These are phyloP conservation scores for Aspergillus hiratsukae DNA, from an alignment of 2,329 filamentous ascomycete species.

Conservation along the genomic window DNA sequence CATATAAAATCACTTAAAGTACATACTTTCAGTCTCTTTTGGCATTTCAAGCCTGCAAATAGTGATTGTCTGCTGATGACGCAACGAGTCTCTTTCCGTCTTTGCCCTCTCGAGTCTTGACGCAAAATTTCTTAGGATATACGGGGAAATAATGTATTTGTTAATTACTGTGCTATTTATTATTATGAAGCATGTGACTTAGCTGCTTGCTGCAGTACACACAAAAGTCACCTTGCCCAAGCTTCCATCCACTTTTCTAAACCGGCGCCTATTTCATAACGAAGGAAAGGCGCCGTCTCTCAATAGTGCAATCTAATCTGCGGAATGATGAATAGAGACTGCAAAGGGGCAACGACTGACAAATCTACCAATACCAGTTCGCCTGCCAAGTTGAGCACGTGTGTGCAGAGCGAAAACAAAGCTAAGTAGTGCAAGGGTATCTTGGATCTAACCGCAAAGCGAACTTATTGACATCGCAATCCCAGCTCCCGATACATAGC, in stretches of 20 bases:
- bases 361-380: not conserved
- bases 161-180: not conserved
- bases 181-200: not conserved
- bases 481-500: conserved; percentile 18
- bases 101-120: not conserved
- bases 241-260: not conserved
- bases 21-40: too few relatives aligned
- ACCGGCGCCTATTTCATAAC: not conserved
- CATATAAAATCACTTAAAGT: not conserved
- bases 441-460: not conserved
- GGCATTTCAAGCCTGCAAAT: not conserved
- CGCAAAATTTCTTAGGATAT: not conserved
- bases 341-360: not conserved
- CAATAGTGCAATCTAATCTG: too few relatives aligned
- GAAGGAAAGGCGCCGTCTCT: not conserved
- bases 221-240: not conserved
- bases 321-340: not conserved
- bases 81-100: too few relatives aligned
- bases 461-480: not conserved
- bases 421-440: not conserved
- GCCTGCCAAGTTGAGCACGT: not conserved
- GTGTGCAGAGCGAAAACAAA: not conserved
- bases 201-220: not conserved
- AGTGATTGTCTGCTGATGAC: not conserved
- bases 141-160: not conserved